phyloP scores from a whole-genome alignment of 176 grass and related monocot species.

The Juncus inflexus region DNA sequence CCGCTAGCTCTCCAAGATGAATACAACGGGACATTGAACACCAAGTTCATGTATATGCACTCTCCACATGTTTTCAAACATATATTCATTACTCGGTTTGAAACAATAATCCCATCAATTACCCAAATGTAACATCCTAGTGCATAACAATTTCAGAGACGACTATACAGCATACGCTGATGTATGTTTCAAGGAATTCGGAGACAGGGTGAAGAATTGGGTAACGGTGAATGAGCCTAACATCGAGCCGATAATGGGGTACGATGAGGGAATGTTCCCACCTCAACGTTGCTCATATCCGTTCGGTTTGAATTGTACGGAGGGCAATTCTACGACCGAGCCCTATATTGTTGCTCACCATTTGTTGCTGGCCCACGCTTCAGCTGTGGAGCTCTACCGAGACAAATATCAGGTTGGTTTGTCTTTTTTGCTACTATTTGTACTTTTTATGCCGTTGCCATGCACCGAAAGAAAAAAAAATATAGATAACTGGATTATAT shows the following conservation, averaged over 20 bases:
- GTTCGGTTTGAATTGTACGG: conserved; percentile 44
- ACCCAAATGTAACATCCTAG: too few relatives aligned
- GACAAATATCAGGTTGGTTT: conserved; percentile 60
- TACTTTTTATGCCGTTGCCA: too few relatives aligned
- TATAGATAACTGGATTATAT: too few relatives aligned
- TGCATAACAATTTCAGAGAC: conserved; percentile 35
- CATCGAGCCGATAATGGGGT: conserved; percentile 46
- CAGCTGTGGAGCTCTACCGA: conserved; percentile 52
- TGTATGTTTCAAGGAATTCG: conserved; percentile 62
- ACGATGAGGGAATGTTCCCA: conserved; percentile 24
- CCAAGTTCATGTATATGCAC: conserved; percentile 50
- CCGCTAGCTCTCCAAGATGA: conserved; percentile 61
- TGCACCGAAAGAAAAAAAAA: too few relatives aligned
- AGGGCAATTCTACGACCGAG: conserved; percentile 59
- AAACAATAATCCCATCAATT: too few relatives aligned
- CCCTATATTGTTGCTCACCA: conserved; percentile 74
- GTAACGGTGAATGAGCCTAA: conserved; percentile 69
- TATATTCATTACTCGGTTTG: neutral
- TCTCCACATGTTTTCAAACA: neutral
- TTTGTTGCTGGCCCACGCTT: conserved; percentile 66
- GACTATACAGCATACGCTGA: conserved; percentile 60
- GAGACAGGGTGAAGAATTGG: conserved; percentile 71
- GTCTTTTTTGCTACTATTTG: neutral
- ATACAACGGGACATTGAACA: conserved; percentile 50
- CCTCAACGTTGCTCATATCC: conserved; percentile 62